These are phyloP conservation scores for Mortierella sp. DNA, from an alignment of 371 early-diverging fungal genomes.

Conservation along the genomic window DNA sequence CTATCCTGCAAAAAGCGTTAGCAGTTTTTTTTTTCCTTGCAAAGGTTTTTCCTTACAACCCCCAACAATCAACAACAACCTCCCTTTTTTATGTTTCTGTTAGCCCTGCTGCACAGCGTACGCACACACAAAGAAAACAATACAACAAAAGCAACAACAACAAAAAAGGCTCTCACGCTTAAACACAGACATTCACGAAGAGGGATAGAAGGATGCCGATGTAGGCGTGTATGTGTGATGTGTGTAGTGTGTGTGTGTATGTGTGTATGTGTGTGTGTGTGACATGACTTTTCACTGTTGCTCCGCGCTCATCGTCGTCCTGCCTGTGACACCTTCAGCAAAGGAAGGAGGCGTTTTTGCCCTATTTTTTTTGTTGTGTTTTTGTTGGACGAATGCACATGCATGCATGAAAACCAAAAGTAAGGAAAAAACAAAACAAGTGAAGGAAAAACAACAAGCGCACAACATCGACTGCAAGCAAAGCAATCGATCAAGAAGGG, in stretches of 20 bases:
- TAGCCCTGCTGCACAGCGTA: neutral
- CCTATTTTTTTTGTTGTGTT: too few relatives aligned
- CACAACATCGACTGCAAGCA: neutral
- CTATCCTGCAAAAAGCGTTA: constrained; percentile 14
- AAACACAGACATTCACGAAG: too few relatives aligned
- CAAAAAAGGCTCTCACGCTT: too few relatives aligned
- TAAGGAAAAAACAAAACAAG: neutral
- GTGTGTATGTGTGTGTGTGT: neutral
- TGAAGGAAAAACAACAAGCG: neutral
- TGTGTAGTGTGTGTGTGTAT: too few relatives aligned
- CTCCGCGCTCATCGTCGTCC: too few relatives aligned
- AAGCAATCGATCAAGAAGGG: neutral
- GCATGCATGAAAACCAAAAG: constrained; percentile 10
- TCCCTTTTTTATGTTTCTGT: neutral
- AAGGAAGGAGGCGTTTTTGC: neutral
- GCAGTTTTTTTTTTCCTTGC: neutral
- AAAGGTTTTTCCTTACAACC: neutral
- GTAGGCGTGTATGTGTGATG: too few relatives aligned
- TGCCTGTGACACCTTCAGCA: neutral
- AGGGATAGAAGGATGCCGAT: neutral
- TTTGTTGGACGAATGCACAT: neutral
- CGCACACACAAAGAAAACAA: neutral
- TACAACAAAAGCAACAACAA: neutral
- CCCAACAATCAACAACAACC: neutral
- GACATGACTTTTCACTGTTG: neutral